These are phyloP conservation scores for Actinidia arguta DNA, from an alignment of 179 eudicot genomes.

Conservation along the genomic window DNA sequence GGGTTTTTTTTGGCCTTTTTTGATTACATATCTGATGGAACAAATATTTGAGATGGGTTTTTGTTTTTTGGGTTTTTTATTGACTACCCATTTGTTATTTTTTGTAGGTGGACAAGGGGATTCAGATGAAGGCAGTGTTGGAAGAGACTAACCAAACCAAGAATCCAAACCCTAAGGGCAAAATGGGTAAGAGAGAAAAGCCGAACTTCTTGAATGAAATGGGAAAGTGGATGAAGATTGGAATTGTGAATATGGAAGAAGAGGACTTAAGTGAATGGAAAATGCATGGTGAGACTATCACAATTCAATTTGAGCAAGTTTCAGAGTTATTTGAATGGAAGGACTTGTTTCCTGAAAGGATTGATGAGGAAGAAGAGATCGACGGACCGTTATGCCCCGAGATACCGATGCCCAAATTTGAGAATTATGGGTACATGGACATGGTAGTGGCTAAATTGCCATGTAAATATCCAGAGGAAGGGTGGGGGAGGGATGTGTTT, in stretches of 20 bases:
- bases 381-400: constrained; percentile 82
- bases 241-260: constrained; percentile 58
- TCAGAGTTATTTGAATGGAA: constrained; percentile 77
- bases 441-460: constrained; percentile 77
- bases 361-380: constrained; percentile 89
- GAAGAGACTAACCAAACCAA: constrained; percentile 44
- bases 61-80: neutral
- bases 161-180: constrained; percentile 27
- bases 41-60: neutral
- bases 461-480: constrained; percentile 60
- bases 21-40: neutral
- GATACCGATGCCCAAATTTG: constrained; percentile 75
- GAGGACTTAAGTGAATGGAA: constrained; percentile 51
- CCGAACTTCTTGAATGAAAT: constrained; percentile 68
- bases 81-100: neutral
- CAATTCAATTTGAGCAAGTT: constrained; percentile 54
- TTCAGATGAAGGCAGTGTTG: constrained; percentile 71
- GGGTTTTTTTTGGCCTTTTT: neutral
- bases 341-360: constrained; percentile 91
- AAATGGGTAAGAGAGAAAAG: constrained; percentile 41
- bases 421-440: constrained; percentile 50
- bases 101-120: constrained; percentile 52
- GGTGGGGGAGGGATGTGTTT: constrained; percentile 75
- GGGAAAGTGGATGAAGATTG: constrained; percentile 58
- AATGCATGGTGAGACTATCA: constrained; percentile 35